Percentiles rank a stretch among this genome's conserved stretches.
Evolutionary conservation across 2,329 filamentous ascomycete species (phyloP).

Genomic region (Paraconiothyrium brasiliense): DNA sequence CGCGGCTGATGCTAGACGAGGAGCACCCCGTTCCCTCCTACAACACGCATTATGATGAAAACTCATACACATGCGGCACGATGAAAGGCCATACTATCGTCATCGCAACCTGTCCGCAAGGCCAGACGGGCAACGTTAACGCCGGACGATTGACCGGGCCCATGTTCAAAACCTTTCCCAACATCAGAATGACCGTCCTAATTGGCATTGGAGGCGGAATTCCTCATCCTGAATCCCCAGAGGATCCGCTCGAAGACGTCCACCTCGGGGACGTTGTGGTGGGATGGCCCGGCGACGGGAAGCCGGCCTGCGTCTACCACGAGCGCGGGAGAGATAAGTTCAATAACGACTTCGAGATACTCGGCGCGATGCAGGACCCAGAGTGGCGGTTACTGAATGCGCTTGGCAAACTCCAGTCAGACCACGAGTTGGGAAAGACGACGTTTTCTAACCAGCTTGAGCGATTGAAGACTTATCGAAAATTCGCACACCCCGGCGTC

Average conservation of each 20-base stretch:
- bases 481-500: too few relatives aligned
- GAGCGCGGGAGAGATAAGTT: constrained; percentile 12
- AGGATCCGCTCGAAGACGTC: constrained; percentile 4
- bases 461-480: too few relatives aligned
- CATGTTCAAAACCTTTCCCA: constrained; percentile 10
- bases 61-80: neutral
- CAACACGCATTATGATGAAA: constrained; percentile 11
- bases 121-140: constrained; percentile 1
- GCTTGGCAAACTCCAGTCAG: too few relatives aligned
- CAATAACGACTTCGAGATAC: constrained; percentile 13
- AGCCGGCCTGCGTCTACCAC: constrained; percentile 12
- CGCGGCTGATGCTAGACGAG: constrained; percentile 10
- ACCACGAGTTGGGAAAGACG: too few relatives aligned
- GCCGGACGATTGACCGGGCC: neutral
- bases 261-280: constrained; percentile 17
- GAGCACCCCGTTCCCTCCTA: constrained; percentile 1
- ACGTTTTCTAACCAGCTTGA: too few relatives aligned
- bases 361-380: neutral
- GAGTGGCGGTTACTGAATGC: too few relatives aligned
- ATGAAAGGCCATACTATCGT: too few relatives aligned
- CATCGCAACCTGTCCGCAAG: neutral
- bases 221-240: neutral
- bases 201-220: too few relatives aligned
- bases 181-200: neutral
- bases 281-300: constrained; percentile 16